Evolutionary conservation across 768 basidiomycete genomes (phyloP), one percentile per base, ranked within the genome.

Genomic region (Suillus weaverae): DNA sequence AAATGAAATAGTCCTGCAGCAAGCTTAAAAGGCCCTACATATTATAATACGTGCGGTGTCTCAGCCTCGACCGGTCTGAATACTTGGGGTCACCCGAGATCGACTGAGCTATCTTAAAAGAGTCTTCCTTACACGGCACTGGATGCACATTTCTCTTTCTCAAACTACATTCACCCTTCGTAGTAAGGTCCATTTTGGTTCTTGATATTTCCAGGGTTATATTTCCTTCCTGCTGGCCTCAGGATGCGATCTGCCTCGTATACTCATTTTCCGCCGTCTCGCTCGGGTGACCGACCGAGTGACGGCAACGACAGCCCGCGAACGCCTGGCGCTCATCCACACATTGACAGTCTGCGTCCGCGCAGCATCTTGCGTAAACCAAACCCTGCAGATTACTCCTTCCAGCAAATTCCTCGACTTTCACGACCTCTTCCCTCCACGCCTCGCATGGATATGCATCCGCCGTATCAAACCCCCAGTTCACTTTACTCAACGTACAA

Each of bases 31-130:
- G 46, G n/a, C 64, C 57, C 60, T 51, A 51, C 54, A 50, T 32
- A 18, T 20, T 38, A 62, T 62, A 59, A 38, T 55, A 61, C 20
- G 44, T 46, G 30, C 61, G 53, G 65, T 61, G 60, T 51, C 30
- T 61, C 62, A 63, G 69, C 59, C 69, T 66, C 64, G 71, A 62
- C 65, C 68, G 41, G 71, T 70, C 70, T 72, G 66, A 69, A 64
- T 33, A 48, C 63, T 36, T 53, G 68, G 38, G 33, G 38, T 57
- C 16, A 22, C 56, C 44, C 39, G 53, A 57, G 55, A n/a, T 22
- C 54, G 33, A 39, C 22, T 32, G 7, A 32, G 41, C 30, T 38
- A 26, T 30, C 63, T 60, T 55, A 60, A 65, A 64, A 38, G 54
- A 10, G 39, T 30, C 55, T 39, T 53, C 26, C 30, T 35, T 44